phyloP scores from a whole-genome alignment of 257 asterid species.

The Solanum raphanifolium region DNA sequence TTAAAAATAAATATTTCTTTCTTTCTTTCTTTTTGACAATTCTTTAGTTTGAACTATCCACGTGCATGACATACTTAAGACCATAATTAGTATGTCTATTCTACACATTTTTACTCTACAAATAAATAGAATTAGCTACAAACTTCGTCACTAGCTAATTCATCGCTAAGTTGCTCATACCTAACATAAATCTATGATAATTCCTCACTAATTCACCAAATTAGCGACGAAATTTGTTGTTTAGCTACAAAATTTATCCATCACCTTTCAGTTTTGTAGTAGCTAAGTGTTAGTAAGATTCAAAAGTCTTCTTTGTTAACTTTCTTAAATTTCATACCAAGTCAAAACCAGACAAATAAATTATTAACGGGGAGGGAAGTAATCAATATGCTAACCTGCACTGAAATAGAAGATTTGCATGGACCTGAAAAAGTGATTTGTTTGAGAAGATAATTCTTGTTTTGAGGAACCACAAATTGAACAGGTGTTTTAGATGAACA shows the following conservation, averaged over 20 bases:
- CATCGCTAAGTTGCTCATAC: neutral
- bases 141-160: neutral
- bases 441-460: slow-evolving; percentile 22
- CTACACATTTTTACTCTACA: neutral
- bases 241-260: neutral
- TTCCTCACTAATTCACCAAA: neutral
- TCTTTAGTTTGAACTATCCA: neutral
- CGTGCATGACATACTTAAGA: neutral
- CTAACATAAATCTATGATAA: neutral
- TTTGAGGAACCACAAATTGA: slow-evolving; percentile 5
- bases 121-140: neutral
- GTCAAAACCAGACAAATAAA: neutral
- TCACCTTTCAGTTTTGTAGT: too few relatives aligned
- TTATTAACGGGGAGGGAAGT: neutral
- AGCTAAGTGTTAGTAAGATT: too few relatives aligned
- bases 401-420: slow-evolving; percentile 20
- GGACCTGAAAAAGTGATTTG: slow-evolving; percentile 27
- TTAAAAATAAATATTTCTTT: neutral
- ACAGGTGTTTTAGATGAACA: slow-evolving; percentile 19
- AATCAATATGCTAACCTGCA: slow-evolving; percentile 13
- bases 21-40: neutral
- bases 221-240: neutral
- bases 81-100: neutral
- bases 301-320: neutral
- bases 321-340: neutral